Base-by-base conservation (phyloP, 2,329 filamentous ascomycete species). In the Aureobasidium lini region DNA sequence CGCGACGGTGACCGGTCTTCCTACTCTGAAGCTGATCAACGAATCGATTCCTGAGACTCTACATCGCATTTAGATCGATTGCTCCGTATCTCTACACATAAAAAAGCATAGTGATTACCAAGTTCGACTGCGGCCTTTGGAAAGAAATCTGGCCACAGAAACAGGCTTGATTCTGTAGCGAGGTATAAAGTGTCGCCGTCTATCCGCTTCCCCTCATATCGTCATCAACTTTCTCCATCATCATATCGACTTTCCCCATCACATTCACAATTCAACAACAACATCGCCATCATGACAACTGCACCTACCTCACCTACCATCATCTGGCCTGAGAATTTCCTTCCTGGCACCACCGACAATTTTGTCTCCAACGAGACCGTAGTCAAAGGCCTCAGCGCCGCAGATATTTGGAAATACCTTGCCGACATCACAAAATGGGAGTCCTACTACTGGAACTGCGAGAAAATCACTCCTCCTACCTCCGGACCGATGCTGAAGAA, bases 261-360 rank as follows among this genome's bases (percentile, higher is more conserved):
- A 29, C 37, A 32, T 23, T 13, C 6, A 1, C 29, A 1, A 9
- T 15, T 18, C 5, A 36, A n/a, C 10, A 34, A 18, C 1, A 23
- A 1, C n/a, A 29, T 29, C 37, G 9, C 7, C 1, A 52, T 31
- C 48, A 52, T 39, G 48, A 57, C 54, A 15, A 48, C 54, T 15
- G 16, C 54, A 47, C 54, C 57, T 8, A 57, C 60, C 18, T 43
- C 57, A 8, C 31, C 68, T 13, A 64, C 69, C 59, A 72, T 72
- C 60, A 62, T 66, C 60, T 72, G 70, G 69, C 70, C 71, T 16
- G 9, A 48, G 1, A 62, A 65, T 37, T 72, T 66, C 61, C 61
- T 69, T n/a, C 71, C 71, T 0, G 71, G 71, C 29, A 73, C 68
- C 39, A 73, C 71, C 16, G 69, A 72, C 63, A 72, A 73, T 63